Evolutionary conservation across 441 rosid species (phyloP), one percentile per base, ranked within the genome.

Genomic region (Bocquillonia castaneifolia): DNA sequence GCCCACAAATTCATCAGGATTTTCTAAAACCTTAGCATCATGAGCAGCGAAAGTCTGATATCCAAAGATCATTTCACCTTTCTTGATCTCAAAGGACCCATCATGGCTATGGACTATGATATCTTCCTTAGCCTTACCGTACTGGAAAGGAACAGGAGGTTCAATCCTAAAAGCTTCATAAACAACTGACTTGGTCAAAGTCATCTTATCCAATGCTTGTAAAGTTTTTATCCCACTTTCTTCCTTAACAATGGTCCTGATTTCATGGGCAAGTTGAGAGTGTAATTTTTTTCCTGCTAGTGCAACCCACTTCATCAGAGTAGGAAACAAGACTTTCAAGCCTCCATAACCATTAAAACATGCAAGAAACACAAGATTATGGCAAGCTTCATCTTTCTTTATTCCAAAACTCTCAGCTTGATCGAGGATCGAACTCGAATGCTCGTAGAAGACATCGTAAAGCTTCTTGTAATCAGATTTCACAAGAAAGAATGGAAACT

Each of bases 271-370:
- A 25, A 88, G 31, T 51, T 72, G 68, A 2, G 77, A 66, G 76
- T 86, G 94, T 63, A 86, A 71, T 14, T 72, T 71, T 26, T 36
- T 65, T 37, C 94, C 94, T 3, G 78, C 85, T 17, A 81, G 82
- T 0, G 86, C 90, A 34, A 88, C 68, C 81, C 82, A 81, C 40
- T 88, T 88, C 39, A 88, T 28, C 58, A 81, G 7, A 74, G 20
- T 81, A 9, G 92, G 87, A 72, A 88, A 82, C 52, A 88, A 63
- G 51, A 85, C 4, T 64, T 68, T 86, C 72, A 88, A 68, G n/a
- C 94, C 94, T 20, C 90, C 94, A 31, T 76, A 85, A 8, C 90
- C 76, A 59, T 88, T 88, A 58, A 88, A 88, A 77, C 94, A 88
- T 6, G 88, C 81, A 66, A 84, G 72, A 78, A 86, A 88, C 20